A percentile compares a stretch with the other conserved stretches of the same genome.
These are phyloP conservation scores for Exidia glandulosa DNA, from an alignment of 768 basidiomycete genomes.

Conservation along the genomic window DNA sequence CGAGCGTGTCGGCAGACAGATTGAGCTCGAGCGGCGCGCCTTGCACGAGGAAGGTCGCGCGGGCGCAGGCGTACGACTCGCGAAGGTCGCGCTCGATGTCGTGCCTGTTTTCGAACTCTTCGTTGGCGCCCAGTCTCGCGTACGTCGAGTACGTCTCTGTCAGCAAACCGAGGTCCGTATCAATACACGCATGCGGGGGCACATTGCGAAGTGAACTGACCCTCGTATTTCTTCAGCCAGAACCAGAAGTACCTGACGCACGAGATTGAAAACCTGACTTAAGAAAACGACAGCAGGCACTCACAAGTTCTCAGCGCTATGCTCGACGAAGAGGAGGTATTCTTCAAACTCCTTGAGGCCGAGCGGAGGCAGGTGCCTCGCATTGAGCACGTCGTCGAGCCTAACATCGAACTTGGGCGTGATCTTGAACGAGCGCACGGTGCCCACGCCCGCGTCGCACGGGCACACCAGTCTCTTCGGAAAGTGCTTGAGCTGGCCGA, in stretches of 20 bases:
- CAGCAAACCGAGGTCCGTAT: neutral
- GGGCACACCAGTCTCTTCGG: slow-evolving; percentile 7
- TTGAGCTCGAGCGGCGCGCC: slow-evolving; percentile 49
- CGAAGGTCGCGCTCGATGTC: slow-evolving; percentile 16
- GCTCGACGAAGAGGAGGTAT: slow-evolving; percentile 72
- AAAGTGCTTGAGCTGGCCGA: slow-evolving; percentile 4
- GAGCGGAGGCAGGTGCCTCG: slow-evolving; percentile 70
- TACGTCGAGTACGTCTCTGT: neutral
- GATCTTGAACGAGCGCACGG: slow-evolving; percentile 17
- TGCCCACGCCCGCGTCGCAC: slow-evolving; percentile 9
- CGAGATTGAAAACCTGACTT: slow-evolving; percentile 1
- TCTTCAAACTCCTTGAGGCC: slow-evolving; percentile 69
- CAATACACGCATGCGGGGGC: neutral
- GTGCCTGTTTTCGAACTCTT: neutral
- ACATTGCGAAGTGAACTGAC: neutral
- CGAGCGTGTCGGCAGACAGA: slow-evolving; percentile 38
- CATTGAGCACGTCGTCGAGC: slow-evolving; percentile 64
- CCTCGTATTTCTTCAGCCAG: neutral
- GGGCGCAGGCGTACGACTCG: slow-evolving; percentile 66
- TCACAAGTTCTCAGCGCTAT: slow-evolving; percentile 63
- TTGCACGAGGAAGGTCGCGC: slow-evolving; percentile 71
- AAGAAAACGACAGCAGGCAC: slow-evolving; percentile 12
- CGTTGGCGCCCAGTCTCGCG: neutral
- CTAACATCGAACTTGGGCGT: slow-evolving; percentile 57
- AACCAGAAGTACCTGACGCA: slow-evolving; percentile 50